Conservation (phyloP, 805 yeast genomes). For the Tetrapisispora fleetii region DNA sequence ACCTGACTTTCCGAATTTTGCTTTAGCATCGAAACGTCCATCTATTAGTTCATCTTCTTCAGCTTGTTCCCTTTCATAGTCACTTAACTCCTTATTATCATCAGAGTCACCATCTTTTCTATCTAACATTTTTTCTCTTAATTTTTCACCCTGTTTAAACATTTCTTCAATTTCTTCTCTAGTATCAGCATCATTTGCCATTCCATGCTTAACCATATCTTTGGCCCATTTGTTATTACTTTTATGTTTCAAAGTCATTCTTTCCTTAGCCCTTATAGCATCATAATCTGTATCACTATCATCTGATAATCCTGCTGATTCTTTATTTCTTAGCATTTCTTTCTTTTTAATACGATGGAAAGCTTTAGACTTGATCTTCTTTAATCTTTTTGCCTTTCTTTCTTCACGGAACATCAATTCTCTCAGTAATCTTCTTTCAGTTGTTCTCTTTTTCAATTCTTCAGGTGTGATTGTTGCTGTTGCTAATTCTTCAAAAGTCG, state of each 20-base stretch:
- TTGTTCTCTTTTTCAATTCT: slow-evolving; percentile 66
- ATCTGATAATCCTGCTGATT: slow-evolving; percentile 41
- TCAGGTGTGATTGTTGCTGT: slow-evolving; percentile 72
- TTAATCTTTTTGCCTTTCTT: slow-evolving; percentile 78
- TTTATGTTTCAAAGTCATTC: slow-evolving; percentile 88
- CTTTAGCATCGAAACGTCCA: slow-evolving; percentile 20
- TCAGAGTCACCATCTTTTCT: slow-evolving; percentile 42
- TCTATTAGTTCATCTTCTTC: neutral
- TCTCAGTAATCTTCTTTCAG: slow-evolving; percentile 82
- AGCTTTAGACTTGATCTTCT: slow-evolving; percentile 88
- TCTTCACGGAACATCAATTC: slow-evolving; percentile 96
- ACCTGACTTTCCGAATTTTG: slow-evolving; percentile 70
- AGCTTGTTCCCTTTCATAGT: slow-evolving; percentile 11
- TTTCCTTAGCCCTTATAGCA: slow-evolving; percentile 72
- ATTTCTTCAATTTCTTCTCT: slow-evolving; percentile 90
- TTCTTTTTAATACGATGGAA: slow-evolving; percentile 80
- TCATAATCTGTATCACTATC: slow-evolving; percentile 56
- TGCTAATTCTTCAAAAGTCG: slow-evolving; percentile 81
- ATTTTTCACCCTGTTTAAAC: slow-evolving; percentile 76
- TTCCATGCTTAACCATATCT: slow-evolving; percentile 79
- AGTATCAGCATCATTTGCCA: slow-evolving; percentile 75
- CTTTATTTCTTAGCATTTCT: slow-evolving; percentile 62
- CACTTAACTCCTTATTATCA: slow-evolving; percentile 36
- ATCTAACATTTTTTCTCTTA: slow-evolving; percentile 65
- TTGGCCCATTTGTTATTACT: slow-evolving; percentile 86